phyloP scores from a whole-genome alignment of 225 moss, liverwort and hornwort genomes.

The Sphagnum tenellum region DNA sequence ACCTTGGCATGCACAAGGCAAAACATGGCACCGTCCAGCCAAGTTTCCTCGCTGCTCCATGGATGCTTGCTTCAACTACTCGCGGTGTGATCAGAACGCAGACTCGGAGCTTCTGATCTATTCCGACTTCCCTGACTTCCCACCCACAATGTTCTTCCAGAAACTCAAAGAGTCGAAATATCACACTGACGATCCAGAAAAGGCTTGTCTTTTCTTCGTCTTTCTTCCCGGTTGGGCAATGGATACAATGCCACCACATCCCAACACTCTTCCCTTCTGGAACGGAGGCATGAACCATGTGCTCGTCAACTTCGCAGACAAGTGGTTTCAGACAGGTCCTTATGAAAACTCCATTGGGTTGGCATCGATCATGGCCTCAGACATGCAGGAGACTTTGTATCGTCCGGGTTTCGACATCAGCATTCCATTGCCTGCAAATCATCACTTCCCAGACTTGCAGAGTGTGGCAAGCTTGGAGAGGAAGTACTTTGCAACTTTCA shows the following conservation, averaged over 20 bases:
- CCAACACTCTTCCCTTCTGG: constrained; percentile 19
- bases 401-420: constrained; percentile 39
- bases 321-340: constrained; percentile 18
- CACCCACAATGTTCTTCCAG: constrained; percentile 5
- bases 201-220: constrained; percentile 39
- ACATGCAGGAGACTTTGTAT: constrained; percentile 24
- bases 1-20: too few relatives aligned
- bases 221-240: constrained; percentile 10
- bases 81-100: too few relatives aligned
- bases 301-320: constrained; percentile 32
- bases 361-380: constrained; percentile 33
- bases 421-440: constrained; percentile 26
- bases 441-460: background rate
- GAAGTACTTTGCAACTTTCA: constrained; percentile 4
- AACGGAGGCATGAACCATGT: constrained; percentile 31
- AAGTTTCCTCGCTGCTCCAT: too few relatives aligned
- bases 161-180: constrained; percentile 6
- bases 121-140: too few relatives aligned
- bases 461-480: background rate
- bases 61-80: too few relatives aligned
- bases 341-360: constrained; percentile 20
- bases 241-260: constrained; percentile 5
- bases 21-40: too few relatives aligned
- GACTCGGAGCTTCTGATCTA: too few relatives aligned
- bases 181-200: constrained; percentile 28